These are phyloP conservation scores for Sclerotinia spermophila DNA, from an alignment of 2,329 filamentous ascomycete genomes.

Conservation along the genomic window DNA sequence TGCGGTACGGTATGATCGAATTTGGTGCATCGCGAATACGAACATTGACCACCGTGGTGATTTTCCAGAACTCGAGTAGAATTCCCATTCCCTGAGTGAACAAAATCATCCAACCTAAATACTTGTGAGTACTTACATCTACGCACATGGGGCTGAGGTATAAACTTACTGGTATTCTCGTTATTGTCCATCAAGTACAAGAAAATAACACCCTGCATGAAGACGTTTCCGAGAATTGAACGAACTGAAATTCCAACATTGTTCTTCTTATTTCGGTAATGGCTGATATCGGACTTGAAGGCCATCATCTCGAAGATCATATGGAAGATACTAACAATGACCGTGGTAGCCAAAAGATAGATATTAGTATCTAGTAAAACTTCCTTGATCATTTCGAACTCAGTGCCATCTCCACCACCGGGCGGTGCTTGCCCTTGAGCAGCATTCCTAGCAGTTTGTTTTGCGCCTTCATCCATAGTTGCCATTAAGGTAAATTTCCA, in stretches of 20 bases:
- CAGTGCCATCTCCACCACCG: constrained; percentile 80
- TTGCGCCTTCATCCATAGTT: constrained; percentile 81
- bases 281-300: constrained; percentile 95
- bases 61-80: constrained; percentile 81
- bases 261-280: constrained; percentile 99
- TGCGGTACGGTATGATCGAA: constrained; percentile 71
- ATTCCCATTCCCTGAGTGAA: constrained; percentile 72
- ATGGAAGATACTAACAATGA: constrained; percentile 80
- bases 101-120: constrained; percentile 83
- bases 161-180: constrained; percentile 68
- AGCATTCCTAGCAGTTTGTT: constrained; percentile 74
- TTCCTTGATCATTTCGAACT: constrained; percentile 97
- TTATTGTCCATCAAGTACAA: constrained; percentile 96
- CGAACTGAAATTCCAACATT: constrained; percentile 95
- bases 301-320: constrained; percentile 94
- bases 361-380: constrained; percentile 92
- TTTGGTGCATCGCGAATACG: constrained; percentile 67
- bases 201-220: constrained; percentile 96
- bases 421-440: constrained; percentile 55
- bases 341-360: constrained; percentile 81
- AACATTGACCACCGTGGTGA: constrained; percentile 92
- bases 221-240: constrained; percentile 93
- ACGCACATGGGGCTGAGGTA: background rate
- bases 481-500: constrained; percentile 91
- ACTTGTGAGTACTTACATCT: constrained; percentile 13